Evolutionary conservation across 2,329 filamentous ascomycete species (phyloP).

Genomic region (Tolypocladium inflatum): DNA sequence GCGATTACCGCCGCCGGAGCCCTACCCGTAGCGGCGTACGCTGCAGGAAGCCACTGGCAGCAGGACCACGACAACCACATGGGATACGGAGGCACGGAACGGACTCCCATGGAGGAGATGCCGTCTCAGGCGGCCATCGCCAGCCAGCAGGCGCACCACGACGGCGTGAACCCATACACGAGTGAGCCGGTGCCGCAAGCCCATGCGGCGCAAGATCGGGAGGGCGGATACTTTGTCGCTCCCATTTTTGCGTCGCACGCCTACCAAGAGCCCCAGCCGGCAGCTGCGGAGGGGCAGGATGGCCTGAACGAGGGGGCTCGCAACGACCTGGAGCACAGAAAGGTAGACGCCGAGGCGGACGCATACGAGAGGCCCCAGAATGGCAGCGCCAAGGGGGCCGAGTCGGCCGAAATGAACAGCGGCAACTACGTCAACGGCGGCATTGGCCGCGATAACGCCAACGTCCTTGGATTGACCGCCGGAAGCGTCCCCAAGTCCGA

Average conservation of each 20-base stretch:
- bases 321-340: neutral
- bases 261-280: slow-evolving; percentile 5
- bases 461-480: slow-evolving; percentile 6
- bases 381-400: neutral
- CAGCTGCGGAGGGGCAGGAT: neutral
- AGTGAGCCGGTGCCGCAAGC: slow-evolving; percentile 28
- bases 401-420: slow-evolving; percentile 2
- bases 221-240: slow-evolving; percentile 10
- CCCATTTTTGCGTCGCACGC: slow-evolving; percentile 8
- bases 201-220: slow-evolving; percentile 7
- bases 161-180: slow-evolving; percentile 50
- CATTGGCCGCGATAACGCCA: slow-evolving; percentile 3
- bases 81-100: slow-evolving; percentile 36
- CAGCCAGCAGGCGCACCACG: slow-evolving; percentile 39
- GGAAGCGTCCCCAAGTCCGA: slow-evolving; percentile 9
- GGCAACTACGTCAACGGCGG: slow-evolving; percentile 7
- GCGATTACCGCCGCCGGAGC: slow-evolving; percentile 49
- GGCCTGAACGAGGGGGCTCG: neutral
- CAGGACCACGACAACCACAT: slow-evolving; percentile 16
- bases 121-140: slow-evolving; percentile 41
- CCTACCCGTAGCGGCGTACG: slow-evolving; percentile 28
- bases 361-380: neutral
- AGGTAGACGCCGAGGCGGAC: neutral
- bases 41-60: slow-evolving; percentile 19
- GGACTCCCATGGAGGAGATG: slow-evolving; percentile 36